These are phyloP conservation scores for Cutaneotrichosporon sp. DNA, from an alignment of 1,284 basidiomycete species.

Conservation along the genomic window DNA sequence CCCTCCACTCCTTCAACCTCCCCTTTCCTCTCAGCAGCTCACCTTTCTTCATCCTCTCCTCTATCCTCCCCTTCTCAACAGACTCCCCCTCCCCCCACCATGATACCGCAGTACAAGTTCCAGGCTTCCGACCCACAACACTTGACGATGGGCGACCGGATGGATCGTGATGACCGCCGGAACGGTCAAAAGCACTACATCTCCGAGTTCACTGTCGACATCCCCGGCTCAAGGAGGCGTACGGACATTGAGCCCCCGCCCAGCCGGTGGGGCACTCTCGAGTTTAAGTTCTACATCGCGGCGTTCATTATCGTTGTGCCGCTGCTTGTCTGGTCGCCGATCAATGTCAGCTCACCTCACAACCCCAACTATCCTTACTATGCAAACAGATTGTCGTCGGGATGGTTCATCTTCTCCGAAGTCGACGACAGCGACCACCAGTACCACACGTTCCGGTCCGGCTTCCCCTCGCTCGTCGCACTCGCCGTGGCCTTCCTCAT, in stretches of 20 bases:
- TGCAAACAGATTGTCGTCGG: conserved; percentile 60
- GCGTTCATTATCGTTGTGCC: conserved; percentile 67
- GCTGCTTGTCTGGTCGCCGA: conserved; percentile 75
- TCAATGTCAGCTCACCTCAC: conserved; percentile 72
- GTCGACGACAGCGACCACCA: conserved; percentile 79
- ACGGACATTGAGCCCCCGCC: conserved; percentile 19
- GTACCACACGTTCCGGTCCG: conserved; percentile 76
- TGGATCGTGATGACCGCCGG: background rate
- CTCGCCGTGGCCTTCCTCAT: conserved; percentile 57
- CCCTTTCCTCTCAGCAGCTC: no score
- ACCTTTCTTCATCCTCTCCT: background rate
- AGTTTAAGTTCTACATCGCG: conserved; percentile 77
- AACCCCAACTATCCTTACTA: conserved; percentile 72
- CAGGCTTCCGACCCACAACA: conserved; percentile 1
- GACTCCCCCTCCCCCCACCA: background rate
- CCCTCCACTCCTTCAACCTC: background rate
- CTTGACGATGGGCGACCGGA: background rate
- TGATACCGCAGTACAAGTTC: conserved; percentile 6
- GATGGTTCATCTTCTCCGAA: conserved; percentile 57
- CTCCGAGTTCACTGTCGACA: conserved; percentile 41
- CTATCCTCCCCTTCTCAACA: background rate
- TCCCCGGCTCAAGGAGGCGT: conserved; percentile 30
- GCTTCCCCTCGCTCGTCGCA: conserved; percentile 63
- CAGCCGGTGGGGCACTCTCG: conserved; percentile 71
- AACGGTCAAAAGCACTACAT: conserved; percentile 20